Conservation (phyloP, 1,284 basidiomycete species). For the Peniophora sp. region DNA sequence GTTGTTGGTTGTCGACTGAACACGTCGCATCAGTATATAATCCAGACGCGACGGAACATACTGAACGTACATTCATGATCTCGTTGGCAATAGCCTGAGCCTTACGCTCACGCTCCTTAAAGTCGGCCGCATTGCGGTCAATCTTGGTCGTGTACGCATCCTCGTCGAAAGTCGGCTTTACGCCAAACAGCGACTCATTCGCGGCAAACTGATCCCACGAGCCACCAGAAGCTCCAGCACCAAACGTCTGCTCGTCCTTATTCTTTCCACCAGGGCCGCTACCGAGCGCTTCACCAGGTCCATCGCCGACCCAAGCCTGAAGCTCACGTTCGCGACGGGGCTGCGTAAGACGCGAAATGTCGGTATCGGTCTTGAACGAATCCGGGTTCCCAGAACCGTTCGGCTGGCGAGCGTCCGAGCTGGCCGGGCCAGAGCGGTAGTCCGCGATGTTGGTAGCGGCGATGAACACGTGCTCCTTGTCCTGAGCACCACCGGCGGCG, state of each 20-base stretch:
- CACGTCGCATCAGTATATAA: not conserved
- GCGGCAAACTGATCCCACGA: conserved; percentile 95
- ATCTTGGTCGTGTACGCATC: conserved; percentile 94
- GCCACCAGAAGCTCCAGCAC: conserved; percentile 36
- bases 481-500: conserved; percentile 44
- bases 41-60: not conserved
- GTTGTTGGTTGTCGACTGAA: conserved; percentile 63
- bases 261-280: conserved; percentile 17
- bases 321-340: conserved; percentile 70
- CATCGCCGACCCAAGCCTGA: conserved; percentile 62
- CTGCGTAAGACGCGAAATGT: conserved; percentile 62
- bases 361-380: conserved; percentile 80
- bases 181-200: conserved; percentile 91
- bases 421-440: conserved; percentile 65
- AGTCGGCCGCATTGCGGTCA: conserved; percentile 80
- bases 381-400: conserved; percentile 41
- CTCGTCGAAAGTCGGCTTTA: conserved; percentile 90
- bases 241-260: conserved; percentile 66
- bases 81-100: conserved; percentile 88
- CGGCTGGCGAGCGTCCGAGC: conserved; percentile 42
- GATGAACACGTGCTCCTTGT: conserved; percentile 59
- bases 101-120: conserved; percentile 81
- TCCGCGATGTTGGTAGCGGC: conserved; percentile 61
- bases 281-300: conserved; percentile 13
- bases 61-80: conserved; percentile 67